Evolutionary conservation across 495 filamentous ascomycete species (phyloP), one percentile per base, ranked within the genome.

Genomic region (Tuber calosporum): DNA sequence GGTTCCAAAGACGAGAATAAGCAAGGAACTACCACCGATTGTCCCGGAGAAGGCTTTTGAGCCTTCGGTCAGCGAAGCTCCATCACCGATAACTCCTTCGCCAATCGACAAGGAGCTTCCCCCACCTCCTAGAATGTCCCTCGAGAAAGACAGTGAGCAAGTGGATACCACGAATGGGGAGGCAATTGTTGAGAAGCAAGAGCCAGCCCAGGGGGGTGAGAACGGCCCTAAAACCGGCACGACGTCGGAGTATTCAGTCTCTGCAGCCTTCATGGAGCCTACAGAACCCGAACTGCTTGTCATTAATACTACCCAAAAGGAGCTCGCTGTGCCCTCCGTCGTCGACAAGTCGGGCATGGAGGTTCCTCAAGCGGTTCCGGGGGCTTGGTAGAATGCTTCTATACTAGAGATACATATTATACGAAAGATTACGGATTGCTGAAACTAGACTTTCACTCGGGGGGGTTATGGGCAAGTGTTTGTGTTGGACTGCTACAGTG

Each of bases 1-100:
- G 9, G 78, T 80, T 34, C 78, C 79, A 3, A 80, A 79, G 68
- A 80, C 75, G 38, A 66, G 79, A 34, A 72, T 37, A 3, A 78
- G 78, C 11, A 68, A 43, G 6, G 76, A 76, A 41, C 67, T 72
- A 7, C 53, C 53, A 34, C 53, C 53, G 4, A 62, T 62, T 62
- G 13, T 19, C 53, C 53, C 53, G 1, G 26, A 34, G 53, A 62
- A 62, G 26, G 26, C 13, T 62, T 62, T 26, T 17, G n/a, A n/a
- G n/a, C n/a, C n/a, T n/a, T n/a, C n/a, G n/a, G 53, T 34, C 13
- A 19, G 53, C 26, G 53, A 62, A 34, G 13, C 53, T 19, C 53
- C 53, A 15, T 62, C 53, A 17, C 53, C 53, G 30, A 62, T 62
- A 34, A 26, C 13, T 34, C 53, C 53, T 62, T 62, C 53, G 26